Evolutionary conservation across 1,284 basidiomycete species (phyloP), one percentile per base, ranked within the genome.

Genomic region (Trametes versicolor): DNA sequence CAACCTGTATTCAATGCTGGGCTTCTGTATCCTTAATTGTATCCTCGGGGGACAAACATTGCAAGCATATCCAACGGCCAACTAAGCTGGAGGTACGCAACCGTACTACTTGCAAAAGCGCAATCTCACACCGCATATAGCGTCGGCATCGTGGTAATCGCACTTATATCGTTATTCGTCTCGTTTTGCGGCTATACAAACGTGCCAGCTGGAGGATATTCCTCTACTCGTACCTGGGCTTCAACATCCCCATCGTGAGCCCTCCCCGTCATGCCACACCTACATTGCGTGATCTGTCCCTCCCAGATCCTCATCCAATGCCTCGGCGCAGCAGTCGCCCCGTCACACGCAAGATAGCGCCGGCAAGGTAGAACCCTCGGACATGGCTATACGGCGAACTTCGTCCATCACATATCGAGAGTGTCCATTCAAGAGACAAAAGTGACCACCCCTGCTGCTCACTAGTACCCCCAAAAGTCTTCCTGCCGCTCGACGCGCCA

Each of bases 141-240:
- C 55, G 92, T 97, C 19, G 96, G 96, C 0, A 98, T 98, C 63
- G 92, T 96, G 29, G 89, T 98, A 52, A 91, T 97, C 29, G 85
- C 88, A 0, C 70, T 93, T 34, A 83, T 97, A 51, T 91, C 93
- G 2, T 83, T 98, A 27, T 74, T 94, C 15, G 90, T 90, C 68
- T 93, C 92, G 10, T 96, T 96, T 75, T 92, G 88, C 73, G 94
- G 94, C 0, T 89, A 89, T 12, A 68, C 41, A 53, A 21, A 9
- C 0, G 7, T 15, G 10, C 0, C 43, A 91, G 89, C 66, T 85
- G 81, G 81, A 89, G 82, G 68, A 83, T 96, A 36, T 96, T 96
- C 78, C 72, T 77, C 51, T 91, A 88, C 70, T 86, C 93, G 2
- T 96, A 92, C 74, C 72, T 91, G 17, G 95, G 93, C 9, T 86